Base-by-base conservation (phyloP, 192 early-diverging fungal species). In the Piromyces finnis region DNA sequence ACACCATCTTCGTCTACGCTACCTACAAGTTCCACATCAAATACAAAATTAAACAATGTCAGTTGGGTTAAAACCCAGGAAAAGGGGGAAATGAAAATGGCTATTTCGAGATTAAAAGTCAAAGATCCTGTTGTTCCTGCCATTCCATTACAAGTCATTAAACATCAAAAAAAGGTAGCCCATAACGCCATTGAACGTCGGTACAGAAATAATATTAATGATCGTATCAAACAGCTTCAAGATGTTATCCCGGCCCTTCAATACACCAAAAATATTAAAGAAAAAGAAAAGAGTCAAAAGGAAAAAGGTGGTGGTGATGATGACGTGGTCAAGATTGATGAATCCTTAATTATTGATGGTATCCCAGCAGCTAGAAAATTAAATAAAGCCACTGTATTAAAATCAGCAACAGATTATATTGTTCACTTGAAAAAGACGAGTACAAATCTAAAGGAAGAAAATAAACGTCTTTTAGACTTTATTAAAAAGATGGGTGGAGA, bases 161-260 rank as follows among this genome's bases (percentile, higher is more conserved):
- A 89, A 39, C 86, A 91, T 78, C 90, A 92, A 80, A 95, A 95
- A 83, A 97, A 96, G 83, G 93, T 94, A 18, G 94, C 96, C 3
- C 96, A 98, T 84, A 98, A 97, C 81, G 95, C 95, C 4, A 96
- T 98, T 32, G 96, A 98, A 84, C 90, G 93, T 30, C 89, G 94
- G 77, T 98, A 98, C 85, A 90, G 96, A 79, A 97, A 96, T 86
- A 98, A 98, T 87, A 95, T 98, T 83, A 98, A 98, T 87, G 94
- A 97, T 81, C 90, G 96, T 28, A 97, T 98, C 68, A 86, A 90
- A 41, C 95, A 97, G 59, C 87, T 98, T 17, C 93, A 92, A 79
- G 89, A 91, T 79, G 90, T 92, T 0, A 94, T 98, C 18, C 96
- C 96, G 5, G 94, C 95, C 1, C 86, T 98, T 14, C 83, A 85